A percentile compares a stretch with the other conserved stretches of the same genome.
phyloP scores from a whole-genome alignment of 2,329 filamentous ascomycete species.

The Magnaporthiopsis rhizophila region DNA sequence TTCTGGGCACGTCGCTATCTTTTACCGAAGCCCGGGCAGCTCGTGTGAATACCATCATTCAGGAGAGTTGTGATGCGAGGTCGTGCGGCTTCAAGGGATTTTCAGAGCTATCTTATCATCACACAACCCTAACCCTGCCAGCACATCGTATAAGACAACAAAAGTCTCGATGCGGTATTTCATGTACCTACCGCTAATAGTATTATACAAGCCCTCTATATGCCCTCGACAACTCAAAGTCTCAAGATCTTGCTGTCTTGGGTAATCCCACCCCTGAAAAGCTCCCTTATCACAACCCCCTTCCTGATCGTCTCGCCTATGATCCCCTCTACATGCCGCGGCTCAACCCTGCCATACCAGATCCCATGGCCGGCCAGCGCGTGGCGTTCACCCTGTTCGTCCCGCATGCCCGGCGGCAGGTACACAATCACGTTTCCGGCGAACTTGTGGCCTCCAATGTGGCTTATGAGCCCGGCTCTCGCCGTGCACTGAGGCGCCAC shows the following conservation, averaged over 20 bases:
- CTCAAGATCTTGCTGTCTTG: conserved; percentile 38
- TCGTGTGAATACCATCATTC: neutral
- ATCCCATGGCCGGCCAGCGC: conserved; percentile 63
- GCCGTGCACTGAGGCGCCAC: conserved; percentile 29
- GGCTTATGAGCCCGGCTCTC: conserved; percentile 63
- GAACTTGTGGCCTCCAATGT: conserved; percentile 79
- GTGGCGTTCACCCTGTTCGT: conserved; percentile 37
- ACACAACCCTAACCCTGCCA: neutral
- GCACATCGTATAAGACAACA: too few species aligned
- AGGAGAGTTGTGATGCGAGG: neutral
- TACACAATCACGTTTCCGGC: conserved; percentile 82
- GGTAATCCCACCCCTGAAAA: conserved; percentile 64
- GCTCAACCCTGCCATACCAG: conserved; percentile 76
- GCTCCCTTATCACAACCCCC: conserved; percentile 60
- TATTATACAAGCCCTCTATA: neutral
- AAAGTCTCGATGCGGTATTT: too few species aligned
- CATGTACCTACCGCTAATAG: neutral
- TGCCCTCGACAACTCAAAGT: neutral
- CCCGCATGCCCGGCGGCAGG: conserved; percentile 49
- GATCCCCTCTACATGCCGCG: conserved; percentile 68
- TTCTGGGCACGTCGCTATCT: too few species aligned
- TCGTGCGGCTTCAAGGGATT: neutral
- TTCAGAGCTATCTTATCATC: neutral
- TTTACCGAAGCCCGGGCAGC: too few species aligned
- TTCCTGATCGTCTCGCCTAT: conserved; percentile 60